Base-by-base conservation (phyloP, 176 grass and related monocot species). In the Panicum miliaceum region DNA sequence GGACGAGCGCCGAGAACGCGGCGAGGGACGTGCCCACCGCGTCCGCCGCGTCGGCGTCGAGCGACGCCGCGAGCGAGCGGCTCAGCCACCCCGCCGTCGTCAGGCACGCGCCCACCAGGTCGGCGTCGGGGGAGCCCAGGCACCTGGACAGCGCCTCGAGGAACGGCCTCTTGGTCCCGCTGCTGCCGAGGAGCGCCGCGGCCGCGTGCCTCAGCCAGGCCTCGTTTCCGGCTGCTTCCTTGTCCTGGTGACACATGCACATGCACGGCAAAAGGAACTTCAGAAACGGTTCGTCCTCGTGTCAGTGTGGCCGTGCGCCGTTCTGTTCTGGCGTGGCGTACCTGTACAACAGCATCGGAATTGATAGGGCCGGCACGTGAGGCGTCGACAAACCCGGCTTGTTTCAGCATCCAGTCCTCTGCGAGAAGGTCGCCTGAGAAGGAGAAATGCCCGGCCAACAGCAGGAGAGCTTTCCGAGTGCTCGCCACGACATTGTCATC, bases 401-500 rank as follows among this genome's bases (percentile, higher is more conserved):
- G 48, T 84, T 85, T 76, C 47, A 94, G 81, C 81, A 80, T 86
- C 84, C 67, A 78, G 12, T 79, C 59, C 84, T 94, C 92, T 0
- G 66, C 64, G 22, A 86, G 37, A 15, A 83, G 64, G 56, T 92
- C 87, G 29, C 89, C 89, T 0, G 79, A 80, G 78, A 75, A 87
- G 34, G 87, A 86, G 85, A 94, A 92, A 8, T 83, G 64, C 6
- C 92, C 90, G n/a, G 85, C 87, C 69, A 92, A 8, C 79, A 94
- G 8, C 32, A 92, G 92, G 34, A 94, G 74, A 61, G 90, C 87
- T 76, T 43, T 88, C 74, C 82, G 45, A 25, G 82, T 80, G 75
- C 67, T 77, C 1, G 82, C 40, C 38, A 85, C 61, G 12, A 14
- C 78, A 5, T 71, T 89, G 16, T 81, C 64, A 2, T 94, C 92